Base-by-base conservation (phyloP, 2,329 filamentous ascomycete genomes). In the Polytolypa hystricis region DNA sequence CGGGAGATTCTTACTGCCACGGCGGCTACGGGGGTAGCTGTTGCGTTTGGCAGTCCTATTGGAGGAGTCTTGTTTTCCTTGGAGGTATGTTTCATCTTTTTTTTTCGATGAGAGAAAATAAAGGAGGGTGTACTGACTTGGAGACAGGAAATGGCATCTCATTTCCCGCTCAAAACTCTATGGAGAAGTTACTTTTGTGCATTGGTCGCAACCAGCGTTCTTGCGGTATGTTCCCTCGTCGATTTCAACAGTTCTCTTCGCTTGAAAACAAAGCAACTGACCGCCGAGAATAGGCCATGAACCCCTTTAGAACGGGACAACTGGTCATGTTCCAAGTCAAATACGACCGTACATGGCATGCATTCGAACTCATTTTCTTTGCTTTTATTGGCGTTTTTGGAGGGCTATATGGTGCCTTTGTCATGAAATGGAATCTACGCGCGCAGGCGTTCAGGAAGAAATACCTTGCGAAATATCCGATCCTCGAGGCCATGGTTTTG, bases 161-260 rank as follows among this genome's bases (percentile, higher is more conserved):
- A 94, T 53, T 98, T 98, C 49, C 91, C 91, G 0, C 73, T 98
- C 14, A 96, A 96, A 62, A 98, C 91, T 0, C 76, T 98, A 62
- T 96, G 91, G 91, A 75, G 91, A 49, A 95, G 86, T 56, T 98
- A 96, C 58, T 96, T 98, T 58, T 98, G 91, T 60, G 91, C 91
- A 19, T 65, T 98, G 45, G 89, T 98, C 4, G 91, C 87, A 4
- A 96, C 91, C 1, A 85, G 86, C 33, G 85, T 94, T 11, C 65
- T 98, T 26, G 81, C 91, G 17, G 70, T 73, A 65, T 41, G 67
- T 58, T 7, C 11, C 12, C 17, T 7, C 25, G 10, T 19, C 30
- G 12, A 29, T 26, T 25, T 25, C 21, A 5, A 21, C 14, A 10
- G 12, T 5, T 5, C 15, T 6, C 17, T 32, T 35, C 17, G 17